Base-by-base conservation (phyloP, 768 basidiomycete species). In the Naganishia vaughanmartiniae region DNA sequence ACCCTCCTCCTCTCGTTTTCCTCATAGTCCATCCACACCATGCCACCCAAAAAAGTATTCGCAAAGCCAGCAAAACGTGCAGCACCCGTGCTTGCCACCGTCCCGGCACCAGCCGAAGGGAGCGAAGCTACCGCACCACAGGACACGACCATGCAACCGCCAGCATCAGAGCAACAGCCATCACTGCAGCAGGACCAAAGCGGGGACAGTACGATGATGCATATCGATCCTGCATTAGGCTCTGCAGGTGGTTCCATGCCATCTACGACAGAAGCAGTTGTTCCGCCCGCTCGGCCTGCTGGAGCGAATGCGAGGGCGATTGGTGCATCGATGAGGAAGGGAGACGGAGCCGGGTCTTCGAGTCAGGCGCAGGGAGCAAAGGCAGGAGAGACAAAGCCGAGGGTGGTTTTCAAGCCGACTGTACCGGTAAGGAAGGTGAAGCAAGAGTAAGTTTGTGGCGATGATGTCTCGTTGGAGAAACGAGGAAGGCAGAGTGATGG, bases 351-450 rank as follows among this genome's bases (percentile, higher is more conserved):
- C 31, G 19, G 21, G 15, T 19, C 21, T 21, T 31, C 55, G 11
- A 45, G 14, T 34, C 10, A 24, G 21, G 28, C 15, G 31, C 42
- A 28, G 45, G 28, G 11, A 34, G 26, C 67, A 28, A 34, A 21
- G 26, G 51, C 9, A 36, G 56, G 42, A 30, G 66, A 66, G n/a
- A 31, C 67, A 21, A 72, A 57, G 28, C 71, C 71, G 33, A 72
- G 58, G 54, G 65, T 72, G 51, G 67, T 69, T 45, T 72, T 72
- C 45, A 72, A 69, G 26, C 71, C 71, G n/a, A 66, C 36, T 33
- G 54, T 72, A 19, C 67, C 65, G 45, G 45, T 67, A 15, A 46
- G 48, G 28, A 68, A 66, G 71, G 58, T 69, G 24, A 72, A 72
- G 28, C 46, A 57, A 34, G 71, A 72, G 71, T 72, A 51, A 56